Conservation (phyloP, 495 filamentous ascomycete species). For the Letharia columbiana region DNA sequence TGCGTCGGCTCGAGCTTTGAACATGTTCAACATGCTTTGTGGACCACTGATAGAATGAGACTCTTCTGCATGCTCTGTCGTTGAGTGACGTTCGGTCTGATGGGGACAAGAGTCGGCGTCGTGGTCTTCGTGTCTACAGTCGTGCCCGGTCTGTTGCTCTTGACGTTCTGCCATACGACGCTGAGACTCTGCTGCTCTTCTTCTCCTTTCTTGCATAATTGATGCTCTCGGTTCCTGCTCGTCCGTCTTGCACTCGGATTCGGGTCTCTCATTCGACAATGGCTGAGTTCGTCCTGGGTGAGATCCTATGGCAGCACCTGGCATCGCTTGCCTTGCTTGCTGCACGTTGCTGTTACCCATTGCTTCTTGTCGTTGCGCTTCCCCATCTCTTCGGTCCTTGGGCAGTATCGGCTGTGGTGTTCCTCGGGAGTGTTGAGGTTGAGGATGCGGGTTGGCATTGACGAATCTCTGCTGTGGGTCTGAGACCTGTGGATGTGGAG, state of each 20-base stretch:
- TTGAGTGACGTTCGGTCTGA: background rate
- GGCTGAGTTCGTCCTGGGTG: background rate
- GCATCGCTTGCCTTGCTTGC: background rate
- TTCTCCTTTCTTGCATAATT: background rate
- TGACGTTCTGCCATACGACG: background rate
- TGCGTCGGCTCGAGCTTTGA: slow-evolving; percentile 12
- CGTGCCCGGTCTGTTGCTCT: background rate
- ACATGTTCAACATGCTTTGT: slow-evolving; percentile 12
- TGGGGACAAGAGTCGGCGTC: background rate
- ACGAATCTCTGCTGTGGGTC: background rate
- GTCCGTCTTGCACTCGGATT: background rate
- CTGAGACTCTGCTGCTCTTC: background rate
- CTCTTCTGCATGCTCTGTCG: background rate
- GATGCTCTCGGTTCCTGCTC: background rate
- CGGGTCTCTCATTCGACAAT: background rate
- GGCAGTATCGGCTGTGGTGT: background rate
- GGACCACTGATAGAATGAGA: slow-evolving; percentile 10
- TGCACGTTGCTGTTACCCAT: background rate
- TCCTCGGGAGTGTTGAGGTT: background rate
- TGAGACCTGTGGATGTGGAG: background rate
- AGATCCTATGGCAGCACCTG: background rate
- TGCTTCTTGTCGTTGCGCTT: background rate
- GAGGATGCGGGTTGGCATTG: background rate
- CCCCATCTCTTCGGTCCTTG: background rate
- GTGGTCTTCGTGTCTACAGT: background rate